Evolutionary conservation across 2,329 filamentous ascomycete genomes (phyloP).

Genomic region (Daldinia eschscholtzii): DNA sequence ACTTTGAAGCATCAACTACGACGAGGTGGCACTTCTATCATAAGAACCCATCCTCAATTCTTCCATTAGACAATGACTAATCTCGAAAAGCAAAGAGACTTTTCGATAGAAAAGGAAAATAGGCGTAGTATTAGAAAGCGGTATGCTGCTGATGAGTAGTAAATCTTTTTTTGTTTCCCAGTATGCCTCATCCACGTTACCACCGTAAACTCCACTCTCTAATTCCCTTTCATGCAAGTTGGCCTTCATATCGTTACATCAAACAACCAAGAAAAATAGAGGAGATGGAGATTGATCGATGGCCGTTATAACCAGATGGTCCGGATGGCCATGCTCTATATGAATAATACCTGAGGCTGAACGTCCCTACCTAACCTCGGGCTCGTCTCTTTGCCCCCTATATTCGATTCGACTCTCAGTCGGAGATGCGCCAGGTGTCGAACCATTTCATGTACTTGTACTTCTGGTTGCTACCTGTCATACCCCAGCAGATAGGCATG

Average conservation of each 20-base stretch:
- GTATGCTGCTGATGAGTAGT: slow-evolving; percentile 33
- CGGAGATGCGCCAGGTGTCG: slow-evolving; percentile 84
- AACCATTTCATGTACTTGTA: slow-evolving; percentile 97
- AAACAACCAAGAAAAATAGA: slow-evolving; percentile 37
- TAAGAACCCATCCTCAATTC: background rate
- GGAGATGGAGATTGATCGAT: slow-evolving; percentile 36
- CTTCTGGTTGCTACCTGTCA: slow-evolving; percentile 85
- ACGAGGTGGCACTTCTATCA: background rate
- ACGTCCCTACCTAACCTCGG: slow-evolving; percentile 17
- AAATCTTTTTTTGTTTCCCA: slow-evolving; percentile 27
- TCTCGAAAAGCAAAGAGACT: background rate
- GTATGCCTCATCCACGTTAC: slow-evolving; percentile 44
- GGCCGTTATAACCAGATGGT: slow-evolving; percentile 31
- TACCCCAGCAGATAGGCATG: slow-evolving; percentile 95
- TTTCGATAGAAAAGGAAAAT: slow-evolving; percentile 30
- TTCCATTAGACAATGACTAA: background rate
- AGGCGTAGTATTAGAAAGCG: slow-evolving; percentile 42
- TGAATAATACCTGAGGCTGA: slow-evolving; percentile 18
- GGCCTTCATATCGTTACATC: slow-evolving; percentile 48
- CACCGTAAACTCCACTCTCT: slow-evolving; percentile 45
- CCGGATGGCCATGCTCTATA: slow-evolving; percentile 25
- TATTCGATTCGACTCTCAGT: slow-evolving; percentile 57
- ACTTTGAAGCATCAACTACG: slow-evolving; percentile 33
- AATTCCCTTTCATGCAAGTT: slow-evolving; percentile 42
- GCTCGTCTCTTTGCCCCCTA: slow-evolving; percentile 7